Base-by-base conservation (phyloP, 768 basidiomycete genomes). In the Pleurotus ostreatus region DNA sequence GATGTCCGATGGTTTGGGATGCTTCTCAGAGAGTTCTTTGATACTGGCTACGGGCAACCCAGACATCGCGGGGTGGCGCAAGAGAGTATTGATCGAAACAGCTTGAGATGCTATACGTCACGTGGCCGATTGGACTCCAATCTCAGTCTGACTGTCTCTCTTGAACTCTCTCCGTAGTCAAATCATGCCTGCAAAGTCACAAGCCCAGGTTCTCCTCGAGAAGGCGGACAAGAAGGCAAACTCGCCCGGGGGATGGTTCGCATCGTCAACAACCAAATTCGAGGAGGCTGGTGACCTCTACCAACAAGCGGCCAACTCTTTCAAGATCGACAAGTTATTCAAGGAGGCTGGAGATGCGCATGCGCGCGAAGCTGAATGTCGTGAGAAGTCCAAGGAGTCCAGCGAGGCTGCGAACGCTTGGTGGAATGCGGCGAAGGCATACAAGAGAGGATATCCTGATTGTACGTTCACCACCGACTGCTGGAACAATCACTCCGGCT, bases 351-450 rank as follows among this genome's bases (percentile, higher is more conserved):
- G 97, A 2, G 91, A 95, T 71, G 84, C 91, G 12, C 96, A 95
- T 67, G 83, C 93, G 41, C 83, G 89, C 61, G 97, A 98, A 67
- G 97, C 96, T 1, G 94, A 98, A 64, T 97, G 94, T 70, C 82
- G 94, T 63, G 87, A 95, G 72, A 84, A 86, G 58, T 88, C 85
- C 64, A 88, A 89, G 46, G 96, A 98, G 72, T 71, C 69, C 46
- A 94, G 94, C 61, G 97, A 98, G 62, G 95, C 96, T n/a, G 90
- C 94, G 18, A 96, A 95, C 67, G 95, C 95, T 7, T 98, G 89
- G 88, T 98, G 96, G 92, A 97, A 96, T 68, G 95, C 97, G 11
- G 87, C 92, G 34, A 98, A 98, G 74, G 86, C 89, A 9, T 99
- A 91, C 78, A 99, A 98, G 78, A 81, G 89, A 71, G 88, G 86